A percentile compares a stretch with the other conserved stretches of the same genome.
Evolutionary conservation across 805 yeast species (phyloP).

Genomic region (Diddensiella caesifluorescens): DNA sequence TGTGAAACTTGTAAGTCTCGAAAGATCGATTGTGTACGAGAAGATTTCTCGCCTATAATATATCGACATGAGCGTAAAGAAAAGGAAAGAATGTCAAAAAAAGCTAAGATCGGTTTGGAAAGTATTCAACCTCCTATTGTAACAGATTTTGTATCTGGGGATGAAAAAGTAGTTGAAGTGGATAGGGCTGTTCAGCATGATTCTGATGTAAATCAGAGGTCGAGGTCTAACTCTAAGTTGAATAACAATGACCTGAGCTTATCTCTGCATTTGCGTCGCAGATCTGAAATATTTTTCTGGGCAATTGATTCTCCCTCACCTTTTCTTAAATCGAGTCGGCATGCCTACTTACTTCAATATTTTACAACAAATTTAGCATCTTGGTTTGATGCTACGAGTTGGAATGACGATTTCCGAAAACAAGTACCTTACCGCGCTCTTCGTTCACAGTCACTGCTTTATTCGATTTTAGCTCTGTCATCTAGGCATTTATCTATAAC

Average conservation of each 20-base stretch:
- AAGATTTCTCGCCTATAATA: slow-evolving; percentile 3
- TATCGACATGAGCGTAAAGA: background rate
- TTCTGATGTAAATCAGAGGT: background rate
- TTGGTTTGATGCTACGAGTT: slow-evolving; percentile 4
- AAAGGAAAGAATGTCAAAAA: background rate
- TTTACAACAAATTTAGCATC: background rate
- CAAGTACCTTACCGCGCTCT: slow-evolving; percentile 1
- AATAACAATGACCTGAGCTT: background rate
- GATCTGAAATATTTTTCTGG: too few species aligned
- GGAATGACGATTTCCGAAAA: slow-evolving; percentile 2
- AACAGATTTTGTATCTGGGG: background rate
- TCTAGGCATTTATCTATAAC: slow-evolving; percentile 1
- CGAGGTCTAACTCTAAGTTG: background rate
- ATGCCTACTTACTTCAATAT: background rate
- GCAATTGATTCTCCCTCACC: too few species aligned
- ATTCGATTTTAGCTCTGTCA: background rate
- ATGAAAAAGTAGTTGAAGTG: background rate
- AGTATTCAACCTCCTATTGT: background rate
- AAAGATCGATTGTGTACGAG: slow-evolving; percentile 1
- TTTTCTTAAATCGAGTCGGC: background rate
- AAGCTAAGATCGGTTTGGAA: background rate
- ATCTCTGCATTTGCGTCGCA: too few species aligned
- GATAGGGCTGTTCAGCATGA: background rate
- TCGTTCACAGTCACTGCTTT: background rate
- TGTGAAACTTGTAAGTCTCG: slow-evolving; percentile 3